Conservation (phyloP, 371 early-diverging fungal species). For the Dentiscutata heterogama region DNA sequence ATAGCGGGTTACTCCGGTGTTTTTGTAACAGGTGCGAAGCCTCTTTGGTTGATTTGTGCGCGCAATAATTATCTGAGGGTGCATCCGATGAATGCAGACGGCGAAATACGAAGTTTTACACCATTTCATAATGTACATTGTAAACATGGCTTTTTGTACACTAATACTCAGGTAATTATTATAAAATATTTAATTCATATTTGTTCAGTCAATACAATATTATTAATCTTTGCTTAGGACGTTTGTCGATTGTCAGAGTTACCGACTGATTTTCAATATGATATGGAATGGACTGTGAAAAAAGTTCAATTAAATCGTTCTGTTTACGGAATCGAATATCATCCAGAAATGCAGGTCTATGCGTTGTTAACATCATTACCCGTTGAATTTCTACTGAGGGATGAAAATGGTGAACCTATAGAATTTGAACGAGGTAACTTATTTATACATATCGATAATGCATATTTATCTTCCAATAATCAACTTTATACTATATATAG, state of each 20-base stretch:
- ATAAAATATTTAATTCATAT: neutral
- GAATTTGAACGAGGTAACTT: constrained; percentile 50
- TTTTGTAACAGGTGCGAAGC: constrained; percentile 85
- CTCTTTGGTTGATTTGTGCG: constrained; percentile 83
- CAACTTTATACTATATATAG: constrained; percentile 20
- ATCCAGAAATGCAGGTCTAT: constrained; percentile 84
- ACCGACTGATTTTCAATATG: constrained; percentile 75
- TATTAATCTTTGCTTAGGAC: constrained; percentile 55
- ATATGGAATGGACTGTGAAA: constrained; percentile 88
- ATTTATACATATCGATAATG: neutral
- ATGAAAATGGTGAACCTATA: constrained; percentile 73
- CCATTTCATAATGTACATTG: constrained; percentile 89
- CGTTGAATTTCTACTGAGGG: constrained; percentile 70
- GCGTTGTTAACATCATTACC: constrained; percentile 78
- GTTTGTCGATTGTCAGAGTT: constrained; percentile 77
- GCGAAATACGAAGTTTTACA: constrained; percentile 75
- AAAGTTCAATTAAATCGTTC: constrained; percentile 81
- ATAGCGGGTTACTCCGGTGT: constrained; percentile 86
- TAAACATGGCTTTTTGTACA: constrained; percentile 82
- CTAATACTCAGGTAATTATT: constrained; percentile 61
- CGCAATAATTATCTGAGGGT: constrained; percentile 76
- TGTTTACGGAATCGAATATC: constrained; percentile 83
- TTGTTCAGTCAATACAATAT: too few relatives aligned
- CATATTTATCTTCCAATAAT: neutral
- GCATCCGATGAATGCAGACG: constrained; percentile 82